Conservation (phyloP, 192 early-diverging fungal species). For the Coemansia furcata region DNA sequence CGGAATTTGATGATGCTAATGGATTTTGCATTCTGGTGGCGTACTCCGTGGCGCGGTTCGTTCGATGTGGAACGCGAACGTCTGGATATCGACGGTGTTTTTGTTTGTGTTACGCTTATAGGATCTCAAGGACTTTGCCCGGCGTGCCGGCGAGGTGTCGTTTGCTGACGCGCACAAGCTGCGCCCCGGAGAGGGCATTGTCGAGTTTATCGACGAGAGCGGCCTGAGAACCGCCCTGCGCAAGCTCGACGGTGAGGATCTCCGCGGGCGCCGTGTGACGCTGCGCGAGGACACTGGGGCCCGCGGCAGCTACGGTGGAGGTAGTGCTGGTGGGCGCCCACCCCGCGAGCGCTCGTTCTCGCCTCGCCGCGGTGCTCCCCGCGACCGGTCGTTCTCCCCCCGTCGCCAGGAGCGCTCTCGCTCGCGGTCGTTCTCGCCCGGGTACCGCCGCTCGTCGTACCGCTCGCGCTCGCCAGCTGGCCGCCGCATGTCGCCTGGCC, state of each 20-base stretch:
- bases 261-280: conserved; percentile 65
- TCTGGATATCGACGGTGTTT: background rate
- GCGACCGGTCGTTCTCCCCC: conserved; percentile 52
- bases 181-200: conserved; percentile 81
- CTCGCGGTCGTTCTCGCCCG: conserved; percentile 55
- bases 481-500: conserved; percentile 14
- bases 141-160: conserved; percentile 90
- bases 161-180: conserved; percentile 89
- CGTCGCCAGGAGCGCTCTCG: conserved; percentile 34
- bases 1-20: conserved; percentile 7
- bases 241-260: conserved; percentile 75
- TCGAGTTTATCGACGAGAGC: conserved; percentile 79
- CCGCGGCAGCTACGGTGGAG: conserved; percentile 26
- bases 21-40: background rate
- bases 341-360: conserved; percentile 45
- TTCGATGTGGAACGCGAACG: background rate
- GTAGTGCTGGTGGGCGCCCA: conserved; percentile 36
- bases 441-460: conserved; percentile 25
- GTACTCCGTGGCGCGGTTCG: background rate
- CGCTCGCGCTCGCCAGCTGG: conserved; percentile 27
- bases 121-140: conserved; percentile 96
- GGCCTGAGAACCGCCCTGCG: conserved; percentile 85
- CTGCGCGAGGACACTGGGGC: conserved; percentile 58
- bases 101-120: conserved; percentile 37
- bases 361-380: conserved; percentile 40